Conservation (phyloP, 352 stramenopile species). For the Pythium utonaiense region DNA sequence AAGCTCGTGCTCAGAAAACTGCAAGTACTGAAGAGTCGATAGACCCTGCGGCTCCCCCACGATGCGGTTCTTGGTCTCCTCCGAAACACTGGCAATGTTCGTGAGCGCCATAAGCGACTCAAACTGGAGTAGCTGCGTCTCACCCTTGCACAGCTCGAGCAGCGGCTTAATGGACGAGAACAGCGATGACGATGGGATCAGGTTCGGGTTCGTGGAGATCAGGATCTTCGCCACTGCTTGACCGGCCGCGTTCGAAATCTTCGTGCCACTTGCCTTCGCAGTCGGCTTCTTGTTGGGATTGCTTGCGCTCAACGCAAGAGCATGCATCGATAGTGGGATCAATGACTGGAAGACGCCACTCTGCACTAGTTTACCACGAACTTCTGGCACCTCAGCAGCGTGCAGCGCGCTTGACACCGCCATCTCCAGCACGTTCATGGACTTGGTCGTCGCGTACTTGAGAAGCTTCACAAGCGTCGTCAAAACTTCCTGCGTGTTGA, state of each 20-base stretch:
- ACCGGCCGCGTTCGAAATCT: conserved; percentile 84
- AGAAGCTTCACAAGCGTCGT: conserved; percentile 79
- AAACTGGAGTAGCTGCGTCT: conserved; percentile 88
- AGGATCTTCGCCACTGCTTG: conserved; percentile 95
- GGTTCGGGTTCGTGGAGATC: conserved; percentile 95
- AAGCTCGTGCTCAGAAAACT: conserved; percentile 97
- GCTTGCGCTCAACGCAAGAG: conserved; percentile 14
- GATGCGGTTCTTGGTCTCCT: conserved; percentile 93
- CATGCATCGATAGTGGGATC: conserved; percentile 57
- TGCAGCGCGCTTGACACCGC: conserved; percentile 63
- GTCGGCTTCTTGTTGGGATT: conserved; percentile 26
- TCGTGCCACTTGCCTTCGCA: conserved; percentile 53
- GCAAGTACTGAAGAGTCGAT: conserved; percentile 80
- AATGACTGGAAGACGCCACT: conserved; percentile 74
- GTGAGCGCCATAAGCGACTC: conserved; percentile 97
- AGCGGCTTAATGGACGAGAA: conserved; percentile 84
- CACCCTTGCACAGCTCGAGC: conserved; percentile 93
- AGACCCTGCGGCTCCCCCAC: conserved; percentile 61
- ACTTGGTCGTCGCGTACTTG: conserved; percentile 70
- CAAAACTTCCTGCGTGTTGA: conserved; percentile 47
- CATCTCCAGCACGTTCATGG: conserved; percentile 77
- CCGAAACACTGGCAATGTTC: conserved; percentile 93
- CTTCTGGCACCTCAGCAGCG: conserved; percentile 52
- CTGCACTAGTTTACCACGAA: conserved; percentile 76
- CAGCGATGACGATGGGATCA: conserved; percentile 75